Base-by-base conservation (phyloP, 352 stramenopile genomes). In the Phytophthora multivora region DNA sequence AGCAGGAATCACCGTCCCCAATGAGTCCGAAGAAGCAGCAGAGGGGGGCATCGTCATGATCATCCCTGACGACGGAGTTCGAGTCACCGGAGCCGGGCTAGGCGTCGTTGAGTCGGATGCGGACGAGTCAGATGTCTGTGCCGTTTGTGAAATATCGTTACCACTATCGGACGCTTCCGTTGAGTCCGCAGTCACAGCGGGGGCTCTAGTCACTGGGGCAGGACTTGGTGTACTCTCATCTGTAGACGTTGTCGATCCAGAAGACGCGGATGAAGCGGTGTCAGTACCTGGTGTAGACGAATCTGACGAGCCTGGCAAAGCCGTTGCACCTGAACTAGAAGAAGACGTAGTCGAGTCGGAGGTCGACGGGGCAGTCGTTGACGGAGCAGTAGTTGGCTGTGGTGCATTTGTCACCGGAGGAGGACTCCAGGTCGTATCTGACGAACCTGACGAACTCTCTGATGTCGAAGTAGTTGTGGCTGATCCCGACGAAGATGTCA, bases 1-100 rank as follows among this genome's bases (percentile, higher is more conserved):
- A 33, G 66, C 66, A 52, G 70, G 62, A 28, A 57, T 63, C 23
- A 79, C 70, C 12, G 68, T 79, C 16, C 62, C 70, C 51, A 79
- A 49, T 11, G 62, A 71, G 19, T 69, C 62, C 15, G 57, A 39
- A 19, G 51, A 69, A 35, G 46, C 51, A 19, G 43, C 12, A 51
- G 52, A 75, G 18, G 62, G 23, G 28, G 61, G 55, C 56, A 65
- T 71, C 23, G 41, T 62, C 36, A 63, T 30, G 33, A 19, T 49
- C 12, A 16, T 10, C 23, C 38, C 43, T 18, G 42, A 54, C 23
- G 30, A 52, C 15, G 66, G 66, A 0, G 39, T 45, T 21, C 63
- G 61, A 19, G 62, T 73, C 19, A 69, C 35, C 11, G 59, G 61
- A 51, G 54, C 61, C 25, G 54, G 61, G 12, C 66, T 71, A 18